Base-by-base conservation (phyloP, 2,329 filamentous ascomycete species). In the Epichloe glyceriae region DNA sequence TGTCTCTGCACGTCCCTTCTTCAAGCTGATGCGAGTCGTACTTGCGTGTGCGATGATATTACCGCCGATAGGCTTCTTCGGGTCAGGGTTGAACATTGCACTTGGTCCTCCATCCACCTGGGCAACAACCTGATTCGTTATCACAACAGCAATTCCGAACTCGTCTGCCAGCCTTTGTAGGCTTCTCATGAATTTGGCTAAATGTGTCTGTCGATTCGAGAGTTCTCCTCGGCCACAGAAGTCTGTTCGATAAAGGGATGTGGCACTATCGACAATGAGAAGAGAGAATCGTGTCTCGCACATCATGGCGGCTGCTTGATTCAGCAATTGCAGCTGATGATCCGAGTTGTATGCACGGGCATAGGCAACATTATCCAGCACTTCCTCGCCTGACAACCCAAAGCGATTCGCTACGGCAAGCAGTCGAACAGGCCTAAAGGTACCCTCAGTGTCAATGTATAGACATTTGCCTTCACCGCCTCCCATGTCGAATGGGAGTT, bases 1-100 rank as follows among this genome's bases (percentile, higher is more conserved):
- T 20, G 93, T 98, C 74, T 98, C 93, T 33, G 80, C 93, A 50
- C 93, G 79, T 2, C 93, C 94, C 69, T 98, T 98, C 73, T 95
- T 96, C 64, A 98, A 68, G 62, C 89, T 96, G 60, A 98, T 78
- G 62, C 93, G 79, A 2, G 93, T 98, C 1, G 93, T 98, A 63
- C 88, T 95, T 49, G 93, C 90, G 67, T 98, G 93, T 3, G 94
- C 93, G 64, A 98, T 97, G 58, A 98, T 98, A 68, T 98, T 97
- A 56, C 93, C 93, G 58, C 93, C 93, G 64, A 98, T 96, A 0
- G 93, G 93, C 69, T 98, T 98, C 78, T 98, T 98, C 7, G 93
- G 93, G 62, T 98, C 94, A 0, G 94, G 93, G 60, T 98, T 98
- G 74, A 95, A 98, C 93, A 98, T 98, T 54, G 91, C 83, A 62